Base-by-base conservation (phyloP, 345 rosid genomes). In the Arabis hirsuta region DNA sequence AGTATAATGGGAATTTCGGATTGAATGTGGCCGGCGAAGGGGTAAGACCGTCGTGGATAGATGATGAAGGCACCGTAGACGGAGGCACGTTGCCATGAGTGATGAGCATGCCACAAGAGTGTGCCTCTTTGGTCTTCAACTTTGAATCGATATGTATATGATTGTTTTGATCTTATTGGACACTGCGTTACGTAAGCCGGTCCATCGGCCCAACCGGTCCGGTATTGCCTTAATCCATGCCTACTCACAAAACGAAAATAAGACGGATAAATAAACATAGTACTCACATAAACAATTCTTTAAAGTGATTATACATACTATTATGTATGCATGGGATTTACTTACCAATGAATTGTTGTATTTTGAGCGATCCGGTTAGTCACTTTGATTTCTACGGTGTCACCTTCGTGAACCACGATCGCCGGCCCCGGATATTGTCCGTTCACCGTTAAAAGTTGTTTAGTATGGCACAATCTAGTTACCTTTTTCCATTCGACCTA, bases 191-290 rank as follows among this genome's bases (percentile, higher is more conserved):
- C 9, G 60, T 87, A 87, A 32, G 92, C 85, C 7, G 90, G 90
- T 48, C 92, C 92, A 55, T 88, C 90, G 0, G 90, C 87, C 90
- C 93, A 88, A 44, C 85, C 89, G 2, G 83, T 84, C 22, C 90
- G 77, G 29, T 66, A 66, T 71, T 88, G 86, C 79, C 87, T 82
- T 44, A 88, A 11, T 27, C 94, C 94, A 67, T 88, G 94, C 90
- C 90, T 88, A 51, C 45, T 42, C 65, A 42, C 44, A 19, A 59
- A 19, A 2, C 63, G 54, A 24, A 24, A n/a, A 12, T 7, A 34
- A 22, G 27, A 53, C 10, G 16, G 26, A 22, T 55, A 16, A 47
- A 2, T 32, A 32, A 5, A 12, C 26, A 5, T 29, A 29, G 5
- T 27, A 12, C 48, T 4, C 39, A 54, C 36, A 10, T 0, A 34